Evolutionary conservation across 2,329 filamentous ascomycete genomes (phyloP).

Genomic region (Cadophora gregata): DNA sequence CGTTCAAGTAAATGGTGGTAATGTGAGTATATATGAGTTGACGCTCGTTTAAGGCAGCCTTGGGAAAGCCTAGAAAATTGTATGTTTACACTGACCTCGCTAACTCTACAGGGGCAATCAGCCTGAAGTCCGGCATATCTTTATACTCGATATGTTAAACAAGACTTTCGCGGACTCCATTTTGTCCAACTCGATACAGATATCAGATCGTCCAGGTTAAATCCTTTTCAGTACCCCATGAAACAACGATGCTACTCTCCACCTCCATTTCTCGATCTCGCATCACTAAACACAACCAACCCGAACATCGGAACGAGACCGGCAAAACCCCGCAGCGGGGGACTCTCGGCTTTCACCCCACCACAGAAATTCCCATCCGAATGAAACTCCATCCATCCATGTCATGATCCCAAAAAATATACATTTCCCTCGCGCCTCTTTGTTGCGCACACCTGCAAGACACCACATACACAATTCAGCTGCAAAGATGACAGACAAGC

Average conservation of each 20-base stretch:
- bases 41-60: not conserved
- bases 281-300: not conserved
- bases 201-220: not conserved
- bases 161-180: too few relatives aligned
- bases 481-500: constrained; percentile 29
- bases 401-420: not conserved
- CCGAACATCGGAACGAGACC: not conserved
- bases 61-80: not conserved
- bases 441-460: not conserved
- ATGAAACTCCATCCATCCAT: not conserved
- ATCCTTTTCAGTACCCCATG: not conserved
- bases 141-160: too few relatives aligned
- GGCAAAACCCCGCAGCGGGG: constrained; percentile 9
- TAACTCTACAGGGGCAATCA: not conserved
- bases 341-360: constrained; percentile 5
- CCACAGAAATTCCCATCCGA: not conserved
- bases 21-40: too few relatives aligned
- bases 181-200: too few relatives aligned
- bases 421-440: not conserved
- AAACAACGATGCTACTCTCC: not conserved
- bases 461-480: not conserved
- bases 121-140: not conserved
- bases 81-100: constrained; percentile 11
- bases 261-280: not conserved
- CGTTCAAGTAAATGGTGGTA: too few relatives aligned